Conservation (phyloP, 345 rosid genomes). For the Pistacia atlantica region DNA sequence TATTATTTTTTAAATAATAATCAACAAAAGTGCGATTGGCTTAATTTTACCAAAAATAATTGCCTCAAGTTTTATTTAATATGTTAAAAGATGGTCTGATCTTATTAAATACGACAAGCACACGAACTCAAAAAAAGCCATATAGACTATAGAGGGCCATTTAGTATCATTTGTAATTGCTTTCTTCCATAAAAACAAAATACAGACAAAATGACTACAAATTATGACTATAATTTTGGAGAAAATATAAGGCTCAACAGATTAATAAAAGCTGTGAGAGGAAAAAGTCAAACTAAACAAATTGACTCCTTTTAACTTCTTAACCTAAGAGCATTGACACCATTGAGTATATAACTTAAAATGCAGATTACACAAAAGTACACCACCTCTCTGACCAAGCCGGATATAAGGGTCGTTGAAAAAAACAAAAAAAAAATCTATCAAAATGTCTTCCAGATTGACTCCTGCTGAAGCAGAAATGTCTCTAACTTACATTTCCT, state of each 20-base stretch:
- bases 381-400: conserved; percentile 22
- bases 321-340: conserved; percentile 20
- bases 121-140: too few species aligned
- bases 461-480: conserved; percentile 18
- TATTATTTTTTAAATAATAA: too few species aligned
- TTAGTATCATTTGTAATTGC: not conserved
- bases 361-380: conserved; percentile 27
- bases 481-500: conserved; percentile 27
- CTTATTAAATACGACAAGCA: too few species aligned
- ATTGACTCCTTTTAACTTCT: conserved; percentile 1
- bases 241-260: not conserved
- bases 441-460: conserved; percentile 21
- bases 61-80: too few species aligned
- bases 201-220: not conserved
- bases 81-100: too few species aligned
- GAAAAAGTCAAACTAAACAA: conserved; percentile 6
- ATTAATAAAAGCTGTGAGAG: not conserved
- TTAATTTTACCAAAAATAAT: too few species aligned
- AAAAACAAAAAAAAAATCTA: conserved; percentile 3
- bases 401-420: not conserved
- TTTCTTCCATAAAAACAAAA: conserved; percentile 7
- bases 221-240: not conserved
- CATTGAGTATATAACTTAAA: conserved; percentile 27
- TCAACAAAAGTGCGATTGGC: too few species aligned
- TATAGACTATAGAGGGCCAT: too few species aligned